Percentiles rank a stretch among this genome's conserved stretches.
phyloP scores from a whole-genome alignment of 179 eudicot species.

The Amaranthus tricolor region DNA sequence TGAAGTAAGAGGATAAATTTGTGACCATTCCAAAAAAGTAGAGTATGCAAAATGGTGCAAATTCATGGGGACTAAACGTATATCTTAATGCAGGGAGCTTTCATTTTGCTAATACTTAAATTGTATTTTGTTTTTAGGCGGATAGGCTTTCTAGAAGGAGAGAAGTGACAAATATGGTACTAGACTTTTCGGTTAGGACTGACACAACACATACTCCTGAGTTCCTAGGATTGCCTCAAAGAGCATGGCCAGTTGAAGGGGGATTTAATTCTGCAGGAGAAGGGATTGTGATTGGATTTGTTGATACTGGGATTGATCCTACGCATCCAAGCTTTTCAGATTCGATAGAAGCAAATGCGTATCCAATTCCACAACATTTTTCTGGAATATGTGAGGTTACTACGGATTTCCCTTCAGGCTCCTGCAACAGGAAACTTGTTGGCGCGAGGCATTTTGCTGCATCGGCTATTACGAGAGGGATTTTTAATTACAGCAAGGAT shows the following conservation, averaged over 20 bases:
- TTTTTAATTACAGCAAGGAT: conserved; percentile 76
- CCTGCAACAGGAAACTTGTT: conserved; percentile 94
- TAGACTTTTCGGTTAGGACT: conserved; percentile 89
- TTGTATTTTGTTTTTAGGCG: conserved; percentile 48
- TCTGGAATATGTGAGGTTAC: conserved; percentile 89
- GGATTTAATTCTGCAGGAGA: conserved; percentile 82
- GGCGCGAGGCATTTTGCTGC: conserved; percentile 98
- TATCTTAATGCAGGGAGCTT: neutral
- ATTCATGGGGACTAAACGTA: neutral
- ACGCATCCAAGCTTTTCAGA: conserved; percentile 85
- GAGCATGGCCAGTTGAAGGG: conserved; percentile 85
- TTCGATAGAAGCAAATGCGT: conserved; percentile 41
- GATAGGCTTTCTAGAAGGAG: conserved; percentile 68
- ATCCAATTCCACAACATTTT: conserved; percentile 68
- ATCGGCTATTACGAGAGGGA: conserved; percentile 85
- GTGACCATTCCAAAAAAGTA: no score
- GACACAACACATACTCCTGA: conserved; percentile 86
- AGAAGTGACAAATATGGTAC: conserved; percentile 87
- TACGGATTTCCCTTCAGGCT: conserved; percentile 77
- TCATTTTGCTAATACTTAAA: conserved; percentile 3
- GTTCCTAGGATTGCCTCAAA: conserved; percentile 77
- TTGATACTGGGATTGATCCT: conserved; percentile 96
- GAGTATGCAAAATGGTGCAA: no score
- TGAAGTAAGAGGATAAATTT: no score
- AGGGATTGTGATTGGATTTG: conserved; percentile 86